phyloP scores from a whole-genome alignment of 106 monocot species.

The Amphibolis antarctica region DNA sequence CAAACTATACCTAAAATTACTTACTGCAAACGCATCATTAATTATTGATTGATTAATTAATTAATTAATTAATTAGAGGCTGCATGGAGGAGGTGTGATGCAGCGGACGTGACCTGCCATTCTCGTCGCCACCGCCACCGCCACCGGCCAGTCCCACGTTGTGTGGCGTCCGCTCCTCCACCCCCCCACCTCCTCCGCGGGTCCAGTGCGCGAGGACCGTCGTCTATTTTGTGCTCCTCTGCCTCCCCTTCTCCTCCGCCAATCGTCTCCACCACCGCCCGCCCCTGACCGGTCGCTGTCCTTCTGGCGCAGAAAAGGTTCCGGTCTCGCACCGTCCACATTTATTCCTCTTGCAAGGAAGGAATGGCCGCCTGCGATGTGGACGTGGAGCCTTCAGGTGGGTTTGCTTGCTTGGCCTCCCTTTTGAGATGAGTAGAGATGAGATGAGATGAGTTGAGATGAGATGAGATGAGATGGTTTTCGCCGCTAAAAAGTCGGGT shows the following conservation, averaged over 20 bases:
- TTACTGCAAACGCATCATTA: too few relatives aligned
- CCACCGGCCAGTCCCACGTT: not conserved
- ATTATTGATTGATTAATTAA: too few relatives aligned
- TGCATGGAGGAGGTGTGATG: not conserved
- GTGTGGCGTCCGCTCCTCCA: not conserved
- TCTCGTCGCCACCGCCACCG: not conserved
- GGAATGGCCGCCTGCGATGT: not conserved
- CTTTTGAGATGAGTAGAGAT: not conserved
- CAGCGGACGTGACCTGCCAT: not conserved
- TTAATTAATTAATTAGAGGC: too few relatives aligned
- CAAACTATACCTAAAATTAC: too few relatives aligned
- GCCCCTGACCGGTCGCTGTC: not conserved
- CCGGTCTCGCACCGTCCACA: too few relatives aligned
- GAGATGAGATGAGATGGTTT: not conserved
- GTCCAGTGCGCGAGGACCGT: not conserved
- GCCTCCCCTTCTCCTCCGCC: not conserved
- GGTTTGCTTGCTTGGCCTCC: not conserved
- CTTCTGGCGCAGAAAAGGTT: not conserved
- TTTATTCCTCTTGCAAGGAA: not conserved
- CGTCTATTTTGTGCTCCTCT: not conserved
- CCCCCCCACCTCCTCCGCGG: conserved; percentile 6
- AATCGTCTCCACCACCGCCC: not conserved
- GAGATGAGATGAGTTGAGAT: too few relatives aligned
- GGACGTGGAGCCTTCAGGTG: not conserved
- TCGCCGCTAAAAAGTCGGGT: not conserved